phyloP scores from a whole-genome alignment of 306 rosid species.

The Cicer yamashitae region DNA sequence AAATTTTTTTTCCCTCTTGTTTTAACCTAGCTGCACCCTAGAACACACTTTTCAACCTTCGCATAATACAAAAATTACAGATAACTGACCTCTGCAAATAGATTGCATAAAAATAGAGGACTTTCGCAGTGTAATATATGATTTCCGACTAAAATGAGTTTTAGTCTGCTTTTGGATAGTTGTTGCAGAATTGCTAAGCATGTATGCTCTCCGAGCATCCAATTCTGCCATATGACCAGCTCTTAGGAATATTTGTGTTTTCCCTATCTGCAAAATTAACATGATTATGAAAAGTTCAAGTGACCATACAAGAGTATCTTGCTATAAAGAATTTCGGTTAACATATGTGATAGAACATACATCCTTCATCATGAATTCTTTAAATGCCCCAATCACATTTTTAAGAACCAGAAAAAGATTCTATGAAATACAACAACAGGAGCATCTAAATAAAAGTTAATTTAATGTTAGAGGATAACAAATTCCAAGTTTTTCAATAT shows the following conservation, averaged over 20 bases:
- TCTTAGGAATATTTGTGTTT: constrained; percentile 76
- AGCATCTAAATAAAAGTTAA: constrained; percentile 33
- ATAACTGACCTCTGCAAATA: constrained; percentile 76
- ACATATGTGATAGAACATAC: constrained; percentile 23
- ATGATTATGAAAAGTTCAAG: constrained; percentile 38
- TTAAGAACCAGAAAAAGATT: constrained; percentile 17
- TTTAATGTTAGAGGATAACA: constrained; percentile 27
- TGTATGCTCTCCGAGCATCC: constrained; percentile 66
- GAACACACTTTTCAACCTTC: background rate
- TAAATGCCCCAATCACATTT: constrained; percentile 20
- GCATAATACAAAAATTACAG: constrained; percentile 25
- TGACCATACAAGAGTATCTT: constrained; percentile 25
- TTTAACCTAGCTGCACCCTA: too few species aligned
- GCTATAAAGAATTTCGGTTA: constrained; percentile 24
- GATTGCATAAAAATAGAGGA: constrained; percentile 66
- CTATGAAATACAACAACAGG: background rate
- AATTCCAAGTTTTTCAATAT: background rate
- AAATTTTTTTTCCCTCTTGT: too few species aligned
- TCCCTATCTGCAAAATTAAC: constrained; percentile 72
- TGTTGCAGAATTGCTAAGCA: constrained; percentile 62
- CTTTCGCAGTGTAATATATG: constrained; percentile 50
- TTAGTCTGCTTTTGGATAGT: constrained; percentile 64
- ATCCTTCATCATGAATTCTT: constrained; percentile 29
- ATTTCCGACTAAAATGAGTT: constrained; percentile 52
- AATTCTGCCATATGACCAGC: constrained; percentile 94